Evolutionary conservation across 768 basidiomycete genomes (phyloP).

Genomic region (Tulasnella sp.): DNA sequence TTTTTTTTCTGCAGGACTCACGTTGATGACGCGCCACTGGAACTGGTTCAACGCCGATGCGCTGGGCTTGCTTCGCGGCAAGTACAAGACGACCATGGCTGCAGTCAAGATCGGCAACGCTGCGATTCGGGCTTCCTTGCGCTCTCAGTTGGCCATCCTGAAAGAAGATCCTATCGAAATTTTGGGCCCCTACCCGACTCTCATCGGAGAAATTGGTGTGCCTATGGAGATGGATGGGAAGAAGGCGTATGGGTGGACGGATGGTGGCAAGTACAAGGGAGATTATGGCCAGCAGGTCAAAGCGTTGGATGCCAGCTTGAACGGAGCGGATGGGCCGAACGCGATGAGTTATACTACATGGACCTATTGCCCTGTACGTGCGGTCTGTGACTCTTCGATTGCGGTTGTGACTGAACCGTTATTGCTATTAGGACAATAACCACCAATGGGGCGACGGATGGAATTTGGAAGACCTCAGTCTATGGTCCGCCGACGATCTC

Average conservation of each 20-base stretch:
- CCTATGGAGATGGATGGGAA: slow-evolving; percentile 93
- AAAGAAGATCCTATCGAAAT: slow-evolving; percentile 67
- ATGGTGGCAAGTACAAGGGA: slow-evolving; percentile 48
- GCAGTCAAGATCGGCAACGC: slow-evolving; percentile 78
- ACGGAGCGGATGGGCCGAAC: slow-evolving; percentile 72
- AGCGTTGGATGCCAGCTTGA: slow-evolving; percentile 81
- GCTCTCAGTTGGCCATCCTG: slow-evolving; percentile 76
- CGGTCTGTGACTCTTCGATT: background rate
- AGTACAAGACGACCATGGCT: slow-evolving; percentile 61
- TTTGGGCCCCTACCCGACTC: slow-evolving; percentile 66
- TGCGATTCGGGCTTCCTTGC: slow-evolving; percentile 75
- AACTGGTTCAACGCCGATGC: slow-evolving; percentile 96
- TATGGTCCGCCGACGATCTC: slow-evolving; percentile 80
- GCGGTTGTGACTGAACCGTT: background rate
- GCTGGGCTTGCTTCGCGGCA: slow-evolving; percentile 79
- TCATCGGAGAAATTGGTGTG: slow-evolving; percentile 94
- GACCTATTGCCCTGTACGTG: slow-evolving; percentile 63
- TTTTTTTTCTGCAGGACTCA: slow-evolving; percentile 56
- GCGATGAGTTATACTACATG: slow-evolving; percentile 77
- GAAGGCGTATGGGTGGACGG: slow-evolving; percentile 73
- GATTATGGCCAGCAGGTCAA: slow-evolving; percentile 56
- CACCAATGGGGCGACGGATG: slow-evolving; percentile 94
- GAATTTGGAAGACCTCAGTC: slow-evolving; percentile 92
- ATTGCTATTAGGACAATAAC: slow-evolving; percentile 50
- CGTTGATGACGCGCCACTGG: slow-evolving; percentile 89